Evolutionary conservation across 2,329 filamentous ascomycete species (phyloP).

Genomic region (Talaromyces sp.): DNA sequence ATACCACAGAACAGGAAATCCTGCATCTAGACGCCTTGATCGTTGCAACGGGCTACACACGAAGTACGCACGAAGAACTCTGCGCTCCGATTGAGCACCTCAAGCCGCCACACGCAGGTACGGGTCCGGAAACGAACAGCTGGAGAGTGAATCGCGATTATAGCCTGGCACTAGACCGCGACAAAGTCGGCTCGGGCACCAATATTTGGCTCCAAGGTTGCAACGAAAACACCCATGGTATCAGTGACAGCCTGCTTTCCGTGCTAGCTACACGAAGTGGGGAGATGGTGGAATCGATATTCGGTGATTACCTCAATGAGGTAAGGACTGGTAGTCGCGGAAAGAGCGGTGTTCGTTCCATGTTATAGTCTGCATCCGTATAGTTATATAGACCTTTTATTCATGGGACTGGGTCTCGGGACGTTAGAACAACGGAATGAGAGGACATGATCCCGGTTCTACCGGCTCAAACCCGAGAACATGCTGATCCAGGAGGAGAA

Average conservation of each 20-base stretch:
- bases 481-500: neutral
- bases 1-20: slow-evolving; percentile 53
- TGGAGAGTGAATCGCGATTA: slow-evolving; percentile 78
- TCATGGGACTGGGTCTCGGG: neutral
- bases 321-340: slow-evolving; percentile 22
- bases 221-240: slow-evolving; percentile 85
- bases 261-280: slow-evolving; percentile 73
- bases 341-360: slow-evolving; percentile 1
- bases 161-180: slow-evolving; percentile 67
- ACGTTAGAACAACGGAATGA: neutral
- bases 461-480: neutral
- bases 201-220: slow-evolving; percentile 93
- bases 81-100: slow-evolving; percentile 66
- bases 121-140: slow-evolving; percentile 30
- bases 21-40: slow-evolving; percentile 79
- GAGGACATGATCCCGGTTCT: neutral
- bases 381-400: neutral
- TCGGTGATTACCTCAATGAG: slow-evolving; percentile 48
- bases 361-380: slow-evolving; percentile 3
- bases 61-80: slow-evolving; percentile 75
- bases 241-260: slow-evolving; percentile 79
- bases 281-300: slow-evolving; percentile 75
- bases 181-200: slow-evolving; percentile 67
- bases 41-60: slow-evolving; percentile 81
- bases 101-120: slow-evolving; percentile 56